Evolutionary conservation across 768 basidiomycete genomes (phyloP), one percentile per base, ranked within the genome.

Genomic region (Collybiopsis luxurians): DNA sequence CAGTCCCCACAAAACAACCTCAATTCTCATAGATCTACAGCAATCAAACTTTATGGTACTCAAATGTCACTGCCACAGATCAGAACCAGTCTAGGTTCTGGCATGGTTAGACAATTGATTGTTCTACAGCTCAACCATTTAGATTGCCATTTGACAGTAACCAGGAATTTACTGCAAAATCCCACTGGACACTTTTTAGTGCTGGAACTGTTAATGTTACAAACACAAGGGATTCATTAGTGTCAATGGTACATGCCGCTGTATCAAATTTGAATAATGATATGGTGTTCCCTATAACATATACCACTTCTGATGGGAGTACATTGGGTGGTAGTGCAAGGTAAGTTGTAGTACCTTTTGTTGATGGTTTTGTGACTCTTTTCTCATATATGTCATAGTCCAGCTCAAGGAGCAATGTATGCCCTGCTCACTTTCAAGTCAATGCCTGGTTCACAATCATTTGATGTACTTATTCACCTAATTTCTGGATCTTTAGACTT

Each of bases 161-260:
- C 23, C 12, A 38, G 34, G 7, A 12, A n/a, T n/a, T n/a, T 21
- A 4, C 19, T 34, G 40, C 40, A 5, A 55, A 38, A 15, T 47
- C 53, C 72, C 81, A 81, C 56, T 84, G 81, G 83, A 70, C 75
- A 6, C 66, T 81, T 21, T 75, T 79, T 61, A 76, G 78, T 7
- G 80, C 82, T 2, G 79, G 74, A 0, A 73, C 76, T 0, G 70
- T 75, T 23, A 69, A 71, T 0, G 67, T 71, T 44, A 53, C 48
- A 1, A 58, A 65, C 0, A 69, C 67, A 1, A 68, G 77, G 21
- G 70, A 83, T 59, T 59, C 64, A 21, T 67, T 83, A 42, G 70
- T 83, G 1, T 53, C 58, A 0, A 57, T 60, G 26, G 64, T 70
- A 0, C 67, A 67, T 40, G 54, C 59, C 9, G 67, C 70, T 0